phyloP scores from a whole-genome alignment of 179 eudicot species.

The Carnegiea gigantea region DNA sequence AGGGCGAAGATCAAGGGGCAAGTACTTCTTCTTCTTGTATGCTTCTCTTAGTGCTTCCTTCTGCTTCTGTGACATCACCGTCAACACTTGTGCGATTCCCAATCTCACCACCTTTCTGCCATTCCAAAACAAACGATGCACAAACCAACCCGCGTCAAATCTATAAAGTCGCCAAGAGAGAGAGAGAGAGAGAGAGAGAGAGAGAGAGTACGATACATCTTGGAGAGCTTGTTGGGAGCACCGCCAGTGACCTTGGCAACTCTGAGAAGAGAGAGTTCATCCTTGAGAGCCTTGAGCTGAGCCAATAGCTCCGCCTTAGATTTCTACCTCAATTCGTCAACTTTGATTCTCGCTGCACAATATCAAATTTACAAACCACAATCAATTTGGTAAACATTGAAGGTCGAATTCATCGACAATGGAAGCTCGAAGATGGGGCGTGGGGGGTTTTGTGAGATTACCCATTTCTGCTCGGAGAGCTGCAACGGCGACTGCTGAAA shows the following conservation, averaged over 20 bases:
- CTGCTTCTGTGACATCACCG: conserved; percentile 54
- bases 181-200: not conserved
- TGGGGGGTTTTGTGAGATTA: not conserved
- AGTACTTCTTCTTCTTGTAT: conserved; percentile 52
- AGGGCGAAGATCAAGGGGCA: conserved; percentile 47
- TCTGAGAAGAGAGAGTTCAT: conserved; percentile 51
- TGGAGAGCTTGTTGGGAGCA: conserved; percentile 56
- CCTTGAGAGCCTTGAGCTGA: conserved; percentile 51
- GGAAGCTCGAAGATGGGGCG: not conserved
- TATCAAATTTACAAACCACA: not conserved
- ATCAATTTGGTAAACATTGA: not conserved
- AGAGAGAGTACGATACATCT: conserved; percentile 30
- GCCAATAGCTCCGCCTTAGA: conserved; percentile 32
- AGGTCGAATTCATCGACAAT: not conserved
- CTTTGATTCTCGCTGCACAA: conserved; percentile 51
- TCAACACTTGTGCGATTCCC: conserved; percentile 51
- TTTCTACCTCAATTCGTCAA: conserved; percentile 43
- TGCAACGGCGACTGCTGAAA: not conserved
- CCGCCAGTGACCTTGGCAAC: conserved; percentile 57
- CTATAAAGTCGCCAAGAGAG: not conserved
- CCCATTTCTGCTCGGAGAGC: conserved; percentile 20
- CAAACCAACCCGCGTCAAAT: not conserved
- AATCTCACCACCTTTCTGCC: conserved; percentile 46
- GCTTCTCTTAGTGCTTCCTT: conserved; percentile 49
- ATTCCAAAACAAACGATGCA: not conserved